These are phyloP conservation scores for Leptographium procerum DNA, from an alignment of 2,329 filamentous ascomycete genomes.

Conservation along the genomic window DNA sequence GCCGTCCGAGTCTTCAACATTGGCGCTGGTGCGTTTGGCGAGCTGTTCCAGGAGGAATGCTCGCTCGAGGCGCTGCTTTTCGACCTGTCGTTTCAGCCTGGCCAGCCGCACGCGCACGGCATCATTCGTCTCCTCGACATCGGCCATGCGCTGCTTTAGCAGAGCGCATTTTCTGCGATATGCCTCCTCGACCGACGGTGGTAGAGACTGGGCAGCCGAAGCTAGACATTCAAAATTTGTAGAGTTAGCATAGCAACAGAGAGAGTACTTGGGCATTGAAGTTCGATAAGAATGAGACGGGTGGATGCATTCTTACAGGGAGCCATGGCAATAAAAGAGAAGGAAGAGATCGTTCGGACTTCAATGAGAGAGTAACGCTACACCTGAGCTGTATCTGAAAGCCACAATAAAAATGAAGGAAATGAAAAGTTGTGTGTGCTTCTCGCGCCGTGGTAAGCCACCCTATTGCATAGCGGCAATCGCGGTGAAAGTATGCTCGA, in stretches of 20 bases:
- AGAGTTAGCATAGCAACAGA: background rate
- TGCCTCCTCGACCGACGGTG: conserved; percentile 87
- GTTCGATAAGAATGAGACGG: background rate
- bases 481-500: background rate
- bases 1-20: conserved; percentile 67
- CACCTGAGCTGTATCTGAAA: background rate
- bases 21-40: conserved; percentile 60
- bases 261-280: too few species aligned
- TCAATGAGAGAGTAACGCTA: background rate
- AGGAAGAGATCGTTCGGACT: background rate
- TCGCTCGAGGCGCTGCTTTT: conserved; percentile 82
- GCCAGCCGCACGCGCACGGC: conserved; percentile 66
- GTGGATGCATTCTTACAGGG: background rate
- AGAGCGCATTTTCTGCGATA: conserved; percentile 96
- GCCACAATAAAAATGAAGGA: background rate
- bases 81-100: conserved; percentile 72
- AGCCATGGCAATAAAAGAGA: background rate
- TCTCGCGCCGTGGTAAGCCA: background rate
- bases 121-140: conserved; percentile 88
- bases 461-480: background rate
- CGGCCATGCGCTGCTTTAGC: conserved; percentile 79
- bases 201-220: conserved; percentile 32
- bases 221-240: background rate
- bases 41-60: conserved; percentile 65
- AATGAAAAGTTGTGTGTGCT: background rate